Conservation (phyloP, 2,329 filamentous ascomycete species). For the Alternaria angustiovoidea region DNA sequence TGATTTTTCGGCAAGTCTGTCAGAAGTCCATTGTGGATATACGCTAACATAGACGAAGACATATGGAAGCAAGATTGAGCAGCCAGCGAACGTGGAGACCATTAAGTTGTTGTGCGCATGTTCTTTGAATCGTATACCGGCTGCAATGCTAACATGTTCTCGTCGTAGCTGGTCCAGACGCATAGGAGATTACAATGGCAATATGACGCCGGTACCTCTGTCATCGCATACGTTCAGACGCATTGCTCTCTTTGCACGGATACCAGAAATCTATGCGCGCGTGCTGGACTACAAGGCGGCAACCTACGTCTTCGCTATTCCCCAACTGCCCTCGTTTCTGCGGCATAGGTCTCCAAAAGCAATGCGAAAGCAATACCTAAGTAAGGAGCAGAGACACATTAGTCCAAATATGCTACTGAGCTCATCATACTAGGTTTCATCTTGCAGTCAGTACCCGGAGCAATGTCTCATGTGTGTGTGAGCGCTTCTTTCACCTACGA, state of each 20-base stretch:
- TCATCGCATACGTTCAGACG: not conserved
- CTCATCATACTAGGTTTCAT: not conserved
- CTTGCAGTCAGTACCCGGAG: conserved; percentile 14
- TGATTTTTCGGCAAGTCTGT: not conserved
- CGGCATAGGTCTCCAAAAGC: not conserved
- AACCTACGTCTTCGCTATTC: not conserved
- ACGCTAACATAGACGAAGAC: not conserved
- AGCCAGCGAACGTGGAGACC: not conserved
- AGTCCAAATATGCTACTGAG: not conserved
- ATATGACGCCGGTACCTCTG: not conserved
- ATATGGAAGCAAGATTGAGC: not conserved
- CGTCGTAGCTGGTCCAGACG: conserved; percentile 5
- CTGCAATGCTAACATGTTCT: not conserved
- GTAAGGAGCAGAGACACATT: not conserved
- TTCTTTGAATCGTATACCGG: not conserved
- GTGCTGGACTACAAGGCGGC: not conserved
- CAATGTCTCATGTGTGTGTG: not conserved
- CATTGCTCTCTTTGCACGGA: not conserved
- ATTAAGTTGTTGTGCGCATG: conserved; percentile 2
- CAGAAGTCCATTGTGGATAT: too few relatives aligned
- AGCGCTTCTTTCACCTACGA: conserved; percentile 30
- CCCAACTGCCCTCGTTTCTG: not conserved
- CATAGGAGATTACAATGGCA: not conserved
- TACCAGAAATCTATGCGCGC: not conserved
- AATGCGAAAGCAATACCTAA: not conserved